Base-by-base conservation (phyloP, 2,329 filamentous ascomycete species). In the Grosmannia huntii region DNA sequence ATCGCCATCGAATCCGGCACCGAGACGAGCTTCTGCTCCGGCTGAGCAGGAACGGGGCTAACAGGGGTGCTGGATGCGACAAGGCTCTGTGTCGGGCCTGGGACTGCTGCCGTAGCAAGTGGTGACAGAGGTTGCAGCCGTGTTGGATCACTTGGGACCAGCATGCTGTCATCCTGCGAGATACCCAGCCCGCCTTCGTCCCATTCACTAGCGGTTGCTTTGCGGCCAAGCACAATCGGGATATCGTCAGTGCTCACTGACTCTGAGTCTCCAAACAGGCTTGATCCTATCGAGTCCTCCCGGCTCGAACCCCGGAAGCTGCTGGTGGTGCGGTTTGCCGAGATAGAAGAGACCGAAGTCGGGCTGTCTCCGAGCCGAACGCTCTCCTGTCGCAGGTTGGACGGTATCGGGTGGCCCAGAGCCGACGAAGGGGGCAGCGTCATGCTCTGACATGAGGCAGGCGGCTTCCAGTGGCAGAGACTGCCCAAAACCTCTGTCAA, bases 381-480 rank as follows among this genome's bases (percentile, higher is more conserved):
- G 53, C 80, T 84, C 59, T 84, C 79, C 64, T 87, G 83, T 41
- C 87, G 82, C 31, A 89, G 73, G 28, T 77, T 78, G 1, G 86
- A 83, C 1, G 83, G 81, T 50, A 86, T 76, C 1, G 83, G 78
- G 49, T 85, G 79, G 3, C 80, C 73, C 48, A 81, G 73, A 1
- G 79, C 70, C 33, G 76, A 67, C 2, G 75, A 72, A 25, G 76
- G 67, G 5, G 75, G 71, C 31, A 72, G 68, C 25, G 69, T 70
- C 54, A 41, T 4, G 27, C 72, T 70, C 57, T 70, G 73, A 31
- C 70, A 71, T 1, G 80, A 76, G 1, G 76, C 74, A 19, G 90
- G 86, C 6, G 90, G 83, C 67, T 92, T 95, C 94, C 94, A 99
- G 66, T 95, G 88, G 67, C 94, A 99, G 31, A 96, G 80, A 59